A percentile compares a stretch with the other conserved stretches of the same genome.
Conservation (phyloP, 805 yeast species). For the Cyberlindnera lachancei region DNA sequence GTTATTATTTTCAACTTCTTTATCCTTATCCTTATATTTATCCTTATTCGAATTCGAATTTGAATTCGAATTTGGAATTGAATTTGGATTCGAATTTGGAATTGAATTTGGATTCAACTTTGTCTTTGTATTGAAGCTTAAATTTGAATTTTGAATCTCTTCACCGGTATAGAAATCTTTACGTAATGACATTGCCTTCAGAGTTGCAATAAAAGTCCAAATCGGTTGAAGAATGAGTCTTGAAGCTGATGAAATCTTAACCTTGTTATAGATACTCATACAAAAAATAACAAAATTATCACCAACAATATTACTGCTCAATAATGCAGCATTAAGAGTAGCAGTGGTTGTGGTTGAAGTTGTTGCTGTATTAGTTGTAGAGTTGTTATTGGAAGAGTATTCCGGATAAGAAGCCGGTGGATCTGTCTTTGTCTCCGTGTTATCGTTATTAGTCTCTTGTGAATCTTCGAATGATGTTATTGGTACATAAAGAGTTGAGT, state of each 20-base stretch:
- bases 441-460: neutral
- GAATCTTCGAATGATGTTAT: too few species aligned
- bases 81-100: too few species aligned
- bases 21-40: too few species aligned
- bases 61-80: too few species aligned
- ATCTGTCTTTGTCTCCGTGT: conserved; percentile 1
- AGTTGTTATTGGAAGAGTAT: too few species aligned
- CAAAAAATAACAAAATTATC: conserved; percentile 21
- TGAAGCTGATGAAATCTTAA: conserved; percentile 10
- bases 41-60: too few species aligned
- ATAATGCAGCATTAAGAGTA: conserved; percentile 7
- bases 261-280: conserved; percentile 6
- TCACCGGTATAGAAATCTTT: conserved; percentile 39
- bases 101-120: too few species aligned
- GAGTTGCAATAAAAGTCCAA: conserved; percentile 46
- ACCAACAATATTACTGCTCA: conserved; percentile 18
- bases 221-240: conserved; percentile 46
- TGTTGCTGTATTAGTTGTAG: too few species aligned
- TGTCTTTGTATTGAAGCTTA: too few species aligned
- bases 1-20: conserved; percentile 14
- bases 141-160: too few species aligned
- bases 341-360: too few species aligned
- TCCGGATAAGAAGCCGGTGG: conserved; percentile 18
- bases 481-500: conserved; percentile 2
- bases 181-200: conserved; percentile 40